Evolutionary conservation across 345 rosid genomes (phyloP).

Genomic region (Corymbia maculata): DNA sequence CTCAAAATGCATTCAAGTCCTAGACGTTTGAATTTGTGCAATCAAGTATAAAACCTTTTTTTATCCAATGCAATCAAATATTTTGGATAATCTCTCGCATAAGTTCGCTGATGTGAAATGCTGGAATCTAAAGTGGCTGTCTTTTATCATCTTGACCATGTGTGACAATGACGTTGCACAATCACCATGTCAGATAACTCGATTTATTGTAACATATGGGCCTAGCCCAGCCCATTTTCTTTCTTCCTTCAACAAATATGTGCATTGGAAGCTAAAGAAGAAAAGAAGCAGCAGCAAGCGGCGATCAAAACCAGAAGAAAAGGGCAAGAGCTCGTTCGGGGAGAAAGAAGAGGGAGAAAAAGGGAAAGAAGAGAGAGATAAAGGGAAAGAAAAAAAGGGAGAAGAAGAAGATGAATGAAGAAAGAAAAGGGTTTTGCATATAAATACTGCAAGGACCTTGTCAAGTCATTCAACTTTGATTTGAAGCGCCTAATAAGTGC

Average conservation of each 20-base stretch:
- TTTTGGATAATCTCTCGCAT: not conserved
- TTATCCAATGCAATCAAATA: not conserved
- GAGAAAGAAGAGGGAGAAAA: too few species aligned
- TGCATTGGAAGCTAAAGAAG: too few species aligned
- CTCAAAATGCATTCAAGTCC: rapidly evolving
- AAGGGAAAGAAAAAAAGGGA: too few species aligned
- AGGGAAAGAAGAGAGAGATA: too few species aligned
- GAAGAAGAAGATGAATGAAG: too few species aligned
- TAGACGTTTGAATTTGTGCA: not conserved
- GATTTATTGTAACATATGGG: not conserved
- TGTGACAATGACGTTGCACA: not conserved
- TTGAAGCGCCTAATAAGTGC: rapidly evolving
- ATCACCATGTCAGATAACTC: not conserved
- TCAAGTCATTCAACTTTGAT: not conserved
- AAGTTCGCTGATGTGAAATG: not conserved
- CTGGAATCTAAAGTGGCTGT: not conserved
- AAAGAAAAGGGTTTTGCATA: not conserved
- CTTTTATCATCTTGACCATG: not conserved
- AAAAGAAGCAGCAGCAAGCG: not conserved
- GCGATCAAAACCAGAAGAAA: too few species aligned
- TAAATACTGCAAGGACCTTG: rapidly evolving
- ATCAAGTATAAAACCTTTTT: not conserved
- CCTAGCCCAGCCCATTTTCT: too few species aligned
- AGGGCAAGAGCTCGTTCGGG: too few species aligned
- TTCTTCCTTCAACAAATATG: too few species aligned